Conservation (phyloP, 768 basidiomycete genomes). For the Boletus pseudo-olivaceus region DNA sequence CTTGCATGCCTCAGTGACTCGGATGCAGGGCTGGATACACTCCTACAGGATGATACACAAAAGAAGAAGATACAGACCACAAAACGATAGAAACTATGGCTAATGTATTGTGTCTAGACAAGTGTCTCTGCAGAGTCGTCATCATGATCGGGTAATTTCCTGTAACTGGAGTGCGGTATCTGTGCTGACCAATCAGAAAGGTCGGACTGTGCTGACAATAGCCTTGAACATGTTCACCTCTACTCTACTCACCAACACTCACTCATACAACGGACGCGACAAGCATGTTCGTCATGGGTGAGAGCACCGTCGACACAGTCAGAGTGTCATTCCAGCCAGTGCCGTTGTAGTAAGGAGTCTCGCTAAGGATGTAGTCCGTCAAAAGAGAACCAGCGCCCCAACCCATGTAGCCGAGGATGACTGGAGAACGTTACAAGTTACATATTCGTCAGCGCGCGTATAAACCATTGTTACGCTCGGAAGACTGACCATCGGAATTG, state of each 20-base stretch:
- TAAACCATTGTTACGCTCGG: not conserved
- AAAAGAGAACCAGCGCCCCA: constrained; percentile 61
- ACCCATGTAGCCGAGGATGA: constrained; percentile 51
- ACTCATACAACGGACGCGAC: constrained; percentile 4
- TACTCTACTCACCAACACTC: too few species aligned
- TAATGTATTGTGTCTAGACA: too few species aligned
- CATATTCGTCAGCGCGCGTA: not conserved
- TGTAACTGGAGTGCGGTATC: too few species aligned
- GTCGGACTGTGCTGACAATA: too few species aligned
- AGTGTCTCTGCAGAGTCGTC: too few species aligned
- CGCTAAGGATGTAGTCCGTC: constrained; percentile 32
- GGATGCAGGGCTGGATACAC: too few species aligned
- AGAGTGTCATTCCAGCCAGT: constrained; percentile 36
- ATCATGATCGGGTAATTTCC: too few species aligned
- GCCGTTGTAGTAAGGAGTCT: constrained; percentile 30
- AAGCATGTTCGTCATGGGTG: constrained; percentile 15
- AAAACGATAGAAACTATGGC: too few species aligned
- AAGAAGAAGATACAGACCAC: too few species aligned
- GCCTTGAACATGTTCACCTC: too few species aligned
- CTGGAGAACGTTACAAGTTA: constrained; percentile 19
- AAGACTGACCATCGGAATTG: constrained; percentile 44
- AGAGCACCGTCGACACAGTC: constrained; percentile 34
- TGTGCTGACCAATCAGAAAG: too few species aligned
- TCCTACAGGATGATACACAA: too few species aligned
- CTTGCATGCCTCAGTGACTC: constrained; percentile 1